phyloP scores from a whole-genome alignment of 495 filamentous ascomycete genomes.

The Chaetomium fimeti region DNA sequence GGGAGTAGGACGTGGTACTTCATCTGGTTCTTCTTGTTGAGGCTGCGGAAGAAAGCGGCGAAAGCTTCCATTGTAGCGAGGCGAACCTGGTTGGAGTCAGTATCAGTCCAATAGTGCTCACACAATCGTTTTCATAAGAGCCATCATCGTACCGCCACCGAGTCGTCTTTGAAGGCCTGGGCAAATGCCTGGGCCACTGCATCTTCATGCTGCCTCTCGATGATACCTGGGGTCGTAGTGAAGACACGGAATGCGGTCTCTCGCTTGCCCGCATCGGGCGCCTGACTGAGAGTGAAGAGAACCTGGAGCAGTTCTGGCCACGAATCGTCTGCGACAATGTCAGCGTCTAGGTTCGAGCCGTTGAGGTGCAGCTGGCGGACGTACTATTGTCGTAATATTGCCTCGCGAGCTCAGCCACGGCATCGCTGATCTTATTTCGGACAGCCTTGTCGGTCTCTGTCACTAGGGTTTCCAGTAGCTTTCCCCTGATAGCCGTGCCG shows the following conservation, averaged over 20 bases:
- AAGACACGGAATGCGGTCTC: constrained; percentile 94
- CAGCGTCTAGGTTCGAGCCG: constrained; percentile 23
- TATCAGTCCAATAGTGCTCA: constrained; percentile 1
- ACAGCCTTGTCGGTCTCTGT: constrained; percentile 67
- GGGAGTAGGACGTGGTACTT: constrained; percentile 86
- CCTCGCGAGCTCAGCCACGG: constrained; percentile 89
- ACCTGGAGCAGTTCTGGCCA: constrained; percentile 89
- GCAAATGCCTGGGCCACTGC: constrained; percentile 80
- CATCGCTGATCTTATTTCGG: constrained; percentile 93
- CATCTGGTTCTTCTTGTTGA: constrained; percentile 77
- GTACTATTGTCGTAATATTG: constrained; percentile 90
- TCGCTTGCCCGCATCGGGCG: constrained; percentile 71
- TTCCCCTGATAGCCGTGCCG: constrained; percentile 71
- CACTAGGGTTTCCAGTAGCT: constrained; percentile 72
- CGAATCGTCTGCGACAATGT: constrained; percentile 59
- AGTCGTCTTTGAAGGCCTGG: constrained; percentile 86
- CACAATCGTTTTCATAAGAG: constrained; percentile 12
- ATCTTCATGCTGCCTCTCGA: constrained; percentile 91
- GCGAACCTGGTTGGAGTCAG: constrained; percentile 58
- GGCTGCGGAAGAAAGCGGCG: constrained; percentile 87
- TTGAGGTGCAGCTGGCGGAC: constrained; percentile 31
- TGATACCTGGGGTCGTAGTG: constrained; percentile 90
- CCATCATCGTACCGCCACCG: constrained; percentile 62
- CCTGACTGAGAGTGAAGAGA: constrained; percentile 85
- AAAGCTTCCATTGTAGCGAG: constrained; percentile 96